Evolutionary conservation across 495 filamentous ascomycete species (phyloP).

Genomic region (Penicillium arizonense): DNA sequence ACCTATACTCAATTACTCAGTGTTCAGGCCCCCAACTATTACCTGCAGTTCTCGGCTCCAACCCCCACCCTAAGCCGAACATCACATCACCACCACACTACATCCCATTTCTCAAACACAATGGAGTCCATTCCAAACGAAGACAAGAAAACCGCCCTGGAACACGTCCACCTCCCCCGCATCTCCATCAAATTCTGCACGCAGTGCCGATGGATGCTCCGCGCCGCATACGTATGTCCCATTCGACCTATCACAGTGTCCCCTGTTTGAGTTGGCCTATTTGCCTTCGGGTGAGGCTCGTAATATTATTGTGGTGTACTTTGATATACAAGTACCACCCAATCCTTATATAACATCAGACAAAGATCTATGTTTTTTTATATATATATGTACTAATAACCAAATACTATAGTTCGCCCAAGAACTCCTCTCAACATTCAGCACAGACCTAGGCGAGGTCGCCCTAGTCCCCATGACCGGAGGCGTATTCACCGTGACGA

Average conservation of each 20-base stretch:
- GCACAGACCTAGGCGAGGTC: constrained; percentile 81
- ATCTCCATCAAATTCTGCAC: constrained; percentile 79
- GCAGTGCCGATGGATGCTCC: constrained; percentile 88
- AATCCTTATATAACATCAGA: too few species aligned
- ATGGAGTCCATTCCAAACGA: constrained; percentile 5
- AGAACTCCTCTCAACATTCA: constrained; percentile 97
- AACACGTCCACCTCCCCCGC: constrained; percentile 51
- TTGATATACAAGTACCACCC: too few species aligned
- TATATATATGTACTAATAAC: not conserved
- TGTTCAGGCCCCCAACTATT: not conserved
- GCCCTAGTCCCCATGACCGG: constrained; percentile 85
- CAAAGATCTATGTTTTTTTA: too few species aligned
- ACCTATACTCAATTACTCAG: not conserved
- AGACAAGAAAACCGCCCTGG: constrained; percentile 7
- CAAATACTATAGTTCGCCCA: constrained; percentile 69
- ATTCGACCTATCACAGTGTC: not conserved
- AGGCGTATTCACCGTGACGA: constrained; percentile 74
- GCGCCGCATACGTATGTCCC: constrained; percentile 72
- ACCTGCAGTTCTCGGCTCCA: not conserved
- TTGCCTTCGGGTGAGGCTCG: too few species aligned
- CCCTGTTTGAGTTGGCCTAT: not conserved
- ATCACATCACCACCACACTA: not conserved
- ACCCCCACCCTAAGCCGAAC: constrained; percentile 16
- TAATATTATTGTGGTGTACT: too few species aligned
- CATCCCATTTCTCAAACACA: not conserved